phyloP scores from a whole-genome alignment of 2,329 filamentous ascomycete species.

The Epicoccum nigrum region DNA sequence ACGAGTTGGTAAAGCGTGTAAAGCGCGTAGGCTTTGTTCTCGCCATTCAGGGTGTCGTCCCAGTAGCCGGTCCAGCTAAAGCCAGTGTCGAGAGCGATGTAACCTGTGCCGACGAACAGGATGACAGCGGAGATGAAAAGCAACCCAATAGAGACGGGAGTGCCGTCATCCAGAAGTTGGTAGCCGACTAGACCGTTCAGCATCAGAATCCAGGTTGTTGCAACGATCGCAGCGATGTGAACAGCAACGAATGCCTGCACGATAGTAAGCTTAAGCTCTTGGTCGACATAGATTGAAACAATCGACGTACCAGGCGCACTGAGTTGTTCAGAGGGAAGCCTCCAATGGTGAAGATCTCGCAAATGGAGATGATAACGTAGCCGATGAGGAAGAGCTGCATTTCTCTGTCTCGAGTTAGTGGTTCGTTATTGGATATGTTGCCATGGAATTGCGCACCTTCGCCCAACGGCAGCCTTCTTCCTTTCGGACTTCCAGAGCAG shows the following conservation, averaged over 20 bases:
- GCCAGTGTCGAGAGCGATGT: constrained; percentile 93
- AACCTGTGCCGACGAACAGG: constrained; percentile 88
- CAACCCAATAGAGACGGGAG: constrained; percentile 78
- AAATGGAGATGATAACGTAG: constrained; percentile 87
- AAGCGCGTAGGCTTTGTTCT: constrained; percentile 76
- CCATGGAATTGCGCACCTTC: constrained; percentile 62
- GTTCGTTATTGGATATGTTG: not conserved
- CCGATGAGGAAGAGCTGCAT: constrained; percentile 93
- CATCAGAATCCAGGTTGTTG: constrained; percentile 88
- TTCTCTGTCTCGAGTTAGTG: constrained; percentile 66
- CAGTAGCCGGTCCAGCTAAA: constrained; percentile 85
- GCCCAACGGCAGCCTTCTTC: constrained; percentile 91
- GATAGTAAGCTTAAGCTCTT: constrained; percentile 24
- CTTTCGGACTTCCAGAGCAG: constrained; percentile 81
- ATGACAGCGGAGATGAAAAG: constrained; percentile 71
- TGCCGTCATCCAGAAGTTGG: constrained; percentile 93
- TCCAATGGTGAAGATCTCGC: constrained; percentile 95
- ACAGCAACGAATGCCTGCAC: constrained; percentile 81
- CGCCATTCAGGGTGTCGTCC: constrained; percentile 56
- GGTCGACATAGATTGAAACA: not conserved
- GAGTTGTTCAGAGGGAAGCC: constrained; percentile 76
- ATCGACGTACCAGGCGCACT: constrained; percentile 71
- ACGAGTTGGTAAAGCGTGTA: constrained; percentile 94
- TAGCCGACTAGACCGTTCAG: constrained; percentile 92
- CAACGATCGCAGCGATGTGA: constrained; percentile 87